Evolutionary conservation across 257 asterid species (phyloP).

Genomic region (Lantana camara): DNA sequence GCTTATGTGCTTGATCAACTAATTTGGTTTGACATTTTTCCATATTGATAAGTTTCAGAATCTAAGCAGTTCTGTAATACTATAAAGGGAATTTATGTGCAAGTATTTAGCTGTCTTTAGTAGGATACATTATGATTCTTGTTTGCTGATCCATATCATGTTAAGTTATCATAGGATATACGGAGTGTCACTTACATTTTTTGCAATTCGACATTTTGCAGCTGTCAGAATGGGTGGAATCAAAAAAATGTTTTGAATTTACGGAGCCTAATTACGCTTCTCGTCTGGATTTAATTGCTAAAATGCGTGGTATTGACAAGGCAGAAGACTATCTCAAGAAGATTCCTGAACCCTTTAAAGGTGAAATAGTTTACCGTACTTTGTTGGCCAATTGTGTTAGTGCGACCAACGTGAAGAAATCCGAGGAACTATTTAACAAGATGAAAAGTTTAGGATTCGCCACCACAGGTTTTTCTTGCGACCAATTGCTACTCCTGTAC

Average conservation of each 20-base stretch:
- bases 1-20: background rate
- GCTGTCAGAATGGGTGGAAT: conserved; percentile 79
- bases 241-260: conserved; percentile 44
- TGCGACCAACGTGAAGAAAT: conserved; percentile 39
- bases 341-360: conserved; percentile 63
- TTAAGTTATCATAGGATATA: background rate
- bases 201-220: conserved; percentile 37
- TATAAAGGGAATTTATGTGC: too few species aligned
- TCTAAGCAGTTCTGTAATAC: too few species aligned
- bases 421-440: conserved; percentile 66
- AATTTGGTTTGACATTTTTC: background rate
- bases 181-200: conserved; percentile 16
- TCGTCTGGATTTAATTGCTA: conserved; percentile 70
- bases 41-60: background rate
- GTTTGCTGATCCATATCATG: background rate
- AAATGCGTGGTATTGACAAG: conserved; percentile 52
- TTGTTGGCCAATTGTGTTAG: conserved; percentile 64
- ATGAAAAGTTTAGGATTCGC: conserved; percentile 62
- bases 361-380: conserved; percentile 60
- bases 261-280: conserved; percentile 49
- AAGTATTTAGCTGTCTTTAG: too few species aligned
- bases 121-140: background rate
- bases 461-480: conserved; percentile 49
- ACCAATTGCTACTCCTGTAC: conserved; percentile 75
- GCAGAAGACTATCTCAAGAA: conserved; percentile 59